Evolutionary conservation across 257 asterid genomes (phyloP), one percentile per base, ranked within the genome.

Genomic region (Nicotiana undulata): DNA sequence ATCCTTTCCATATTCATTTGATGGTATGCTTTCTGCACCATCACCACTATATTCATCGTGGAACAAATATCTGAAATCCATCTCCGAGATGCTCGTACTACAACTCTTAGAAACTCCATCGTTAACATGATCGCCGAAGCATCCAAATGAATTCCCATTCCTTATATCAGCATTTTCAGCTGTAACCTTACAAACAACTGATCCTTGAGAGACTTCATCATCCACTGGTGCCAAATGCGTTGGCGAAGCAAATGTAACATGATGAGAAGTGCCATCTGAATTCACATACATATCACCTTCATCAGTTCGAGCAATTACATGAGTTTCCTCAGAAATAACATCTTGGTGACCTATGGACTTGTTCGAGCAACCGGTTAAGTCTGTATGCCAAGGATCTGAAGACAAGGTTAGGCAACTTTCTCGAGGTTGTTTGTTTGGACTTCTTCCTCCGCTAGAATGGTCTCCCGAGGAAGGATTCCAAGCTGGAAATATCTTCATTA

Each of bases 391-490:
- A 6, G 55, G 34, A 67, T n/a, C 34, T 37, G 76, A 67, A 9
- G 31, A 67, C 18, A 67, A 0, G 28, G 34, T 70, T 12, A 70
- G 55, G 59, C 55, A 49, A 49, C 3, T 70, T 70, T 70, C 77
- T 40, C 6, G 58, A 20, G 34, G 58, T 20, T 70, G 77, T 75
- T 82, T 83, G 31, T 34, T 22, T 29, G 53, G 31, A 76, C 68
- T 84, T 81, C 75, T 85, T 60, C 75, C 89, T n/a, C 75, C 83
- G 44, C 81, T 83, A 11, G 88, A 84, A 67, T 55, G 78, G 66
- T 64, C 76, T n/a, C 80, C 87, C 32, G 88, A 85, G 4, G 90
- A 85, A 77, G 89, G 89, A 60, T 83, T 88, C 97, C 95, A 91
- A 15, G 82, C 53, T 0, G 97, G 95, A 22, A 85, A 79, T 51